Percentiles rank a stretch among this genome's conserved stretches.
These are phyloP conservation scores for Trapa bicornis DNA, from an alignment of 345 rosid genomes.

Conservation along the genomic window DNA sequence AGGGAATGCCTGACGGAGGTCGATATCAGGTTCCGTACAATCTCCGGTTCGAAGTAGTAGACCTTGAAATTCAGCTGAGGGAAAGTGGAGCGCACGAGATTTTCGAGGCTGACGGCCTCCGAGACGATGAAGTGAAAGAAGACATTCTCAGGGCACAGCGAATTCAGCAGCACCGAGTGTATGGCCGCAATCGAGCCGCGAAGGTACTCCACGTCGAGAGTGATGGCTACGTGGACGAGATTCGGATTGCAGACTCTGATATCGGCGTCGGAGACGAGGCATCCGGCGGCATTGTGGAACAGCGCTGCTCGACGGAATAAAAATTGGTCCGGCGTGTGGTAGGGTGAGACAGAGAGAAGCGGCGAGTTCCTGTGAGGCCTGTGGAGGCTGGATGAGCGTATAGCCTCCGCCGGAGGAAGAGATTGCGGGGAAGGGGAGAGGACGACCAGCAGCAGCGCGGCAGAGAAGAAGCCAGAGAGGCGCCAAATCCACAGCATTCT, in stretches of 20 bases:
- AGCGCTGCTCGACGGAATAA: slow-evolving; percentile 34
- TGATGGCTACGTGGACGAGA: slow-evolving; percentile 64
- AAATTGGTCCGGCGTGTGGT: slow-evolving; percentile 14
- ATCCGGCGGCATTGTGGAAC: slow-evolving; percentile 52
- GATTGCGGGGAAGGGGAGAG: slow-evolving; percentile 81
- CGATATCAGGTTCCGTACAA: slow-evolving; percentile 47
- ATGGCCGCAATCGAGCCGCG: slow-evolving; percentile 75
- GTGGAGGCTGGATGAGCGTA: slow-evolving; percentile 58
- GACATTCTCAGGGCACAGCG: slow-evolving; percentile 53
- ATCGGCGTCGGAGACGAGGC: slow-evolving; percentile 14
- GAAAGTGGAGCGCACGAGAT: slow-evolving; percentile 49
- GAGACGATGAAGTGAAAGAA: slow-evolving; percentile 67
- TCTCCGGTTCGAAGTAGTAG: slow-evolving; percentile 54
- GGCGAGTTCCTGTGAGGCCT: slow-evolving; percentile 26
- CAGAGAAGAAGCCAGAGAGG: slow-evolving; percentile 51
- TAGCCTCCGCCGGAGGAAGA: slow-evolving; percentile 89
- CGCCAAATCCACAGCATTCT: slow-evolving; percentile 55
- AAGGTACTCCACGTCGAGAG: slow-evolving; percentile 55
- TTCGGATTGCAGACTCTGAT: slow-evolving; percentile 43
- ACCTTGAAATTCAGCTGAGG: slow-evolving; percentile 48
- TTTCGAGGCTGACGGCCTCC: slow-evolving; percentile 34
- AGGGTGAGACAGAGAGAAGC: slow-evolving; percentile 9
- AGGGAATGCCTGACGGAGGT: slow-evolving; percentile 70
- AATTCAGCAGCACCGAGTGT: slow-evolving; percentile 51
- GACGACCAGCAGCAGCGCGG: slow-evolving; percentile 53